A percentile compares a stretch with the other conserved stretches of the same genome.
These are phyloP conservation scores for Hypholoma sublateritium DNA, from an alignment of 768 basidiomycete species.

Conservation along the genomic window DNA sequence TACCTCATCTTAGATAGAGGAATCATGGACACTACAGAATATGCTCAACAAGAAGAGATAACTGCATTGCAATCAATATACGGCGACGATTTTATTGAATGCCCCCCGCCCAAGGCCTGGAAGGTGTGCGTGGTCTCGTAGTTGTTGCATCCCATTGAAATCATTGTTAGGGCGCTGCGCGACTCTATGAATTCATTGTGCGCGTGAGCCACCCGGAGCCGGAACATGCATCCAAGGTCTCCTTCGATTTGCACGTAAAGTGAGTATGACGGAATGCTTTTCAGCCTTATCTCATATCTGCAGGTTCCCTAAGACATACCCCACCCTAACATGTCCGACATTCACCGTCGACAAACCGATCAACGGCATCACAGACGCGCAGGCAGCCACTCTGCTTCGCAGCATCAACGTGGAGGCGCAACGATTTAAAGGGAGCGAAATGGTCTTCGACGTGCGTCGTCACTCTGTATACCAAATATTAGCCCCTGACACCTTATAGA, in stretches of 20 bases:
- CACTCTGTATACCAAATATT: background rate
- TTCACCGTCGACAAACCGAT: conserved; percentile 70
- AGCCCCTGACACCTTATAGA: conserved; percentile 33
- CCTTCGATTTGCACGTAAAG: conserved; percentile 71
- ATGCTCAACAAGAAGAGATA: conserved; percentile 68
- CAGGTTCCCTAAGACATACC: conserved; percentile 84
- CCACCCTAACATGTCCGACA: conserved; percentile 64
- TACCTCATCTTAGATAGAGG: conserved; percentile 27
- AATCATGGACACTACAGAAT: conserved; percentile 72
- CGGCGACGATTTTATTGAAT: conserved; percentile 72
- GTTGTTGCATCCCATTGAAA: conserved; percentile 9
- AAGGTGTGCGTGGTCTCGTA: conserved; percentile 48
- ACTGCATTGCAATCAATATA: conserved; percentile 81
- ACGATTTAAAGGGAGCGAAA: conserved; percentile 64
- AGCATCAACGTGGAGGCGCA: conserved; percentile 67
- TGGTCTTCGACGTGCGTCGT: conserved; percentile 70
- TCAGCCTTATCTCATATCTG: conserved; percentile 3
- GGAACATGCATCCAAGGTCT: conserved; percentile 54
- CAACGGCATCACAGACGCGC: conserved; percentile 55
- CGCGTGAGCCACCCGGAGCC: conserved; percentile 66
- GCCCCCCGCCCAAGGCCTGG: conserved; percentile 79
- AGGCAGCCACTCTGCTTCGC: conserved; percentile 56
- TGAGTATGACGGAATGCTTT: conserved; percentile 32
- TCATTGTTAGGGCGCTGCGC: conserved; percentile 54
- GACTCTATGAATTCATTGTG: conserved; percentile 76